These are phyloP conservation scores for Esteya vermicola DNA, from an alignment of 2,329 filamentous ascomycete genomes.

Conservation along the genomic window DNA sequence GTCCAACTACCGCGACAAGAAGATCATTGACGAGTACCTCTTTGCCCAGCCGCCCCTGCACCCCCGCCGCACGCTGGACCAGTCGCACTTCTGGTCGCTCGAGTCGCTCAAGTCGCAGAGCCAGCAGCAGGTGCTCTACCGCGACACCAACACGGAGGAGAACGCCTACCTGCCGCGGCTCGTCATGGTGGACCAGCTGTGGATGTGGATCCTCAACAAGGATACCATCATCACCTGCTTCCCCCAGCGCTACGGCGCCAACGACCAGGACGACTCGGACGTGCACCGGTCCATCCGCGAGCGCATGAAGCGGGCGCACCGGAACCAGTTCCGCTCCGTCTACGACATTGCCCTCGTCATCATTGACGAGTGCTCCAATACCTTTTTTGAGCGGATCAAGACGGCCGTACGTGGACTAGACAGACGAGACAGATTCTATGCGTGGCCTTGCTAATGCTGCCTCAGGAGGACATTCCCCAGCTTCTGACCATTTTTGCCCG, in stretches of 20 bases:
- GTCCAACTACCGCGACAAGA: constrained; percentile 19
- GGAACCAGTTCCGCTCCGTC: constrained; percentile 19
- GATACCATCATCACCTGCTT: constrained; percentile 17
- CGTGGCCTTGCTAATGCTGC: no score
- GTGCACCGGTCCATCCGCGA: constrained; percentile 25
- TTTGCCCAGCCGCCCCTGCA: constrained; percentile 22
- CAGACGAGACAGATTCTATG: no score
- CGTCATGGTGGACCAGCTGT: constrained; percentile 20
- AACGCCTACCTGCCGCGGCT: constrained; percentile 9
- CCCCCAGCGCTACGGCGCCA: constrained; percentile 25
- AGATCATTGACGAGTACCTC: constrained; percentile 19
- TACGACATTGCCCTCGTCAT: constrained; percentile 29
- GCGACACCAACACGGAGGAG: constrained; percentile 15
- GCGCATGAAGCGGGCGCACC: constrained; percentile 12
- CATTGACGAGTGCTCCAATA: constrained; percentile 24
- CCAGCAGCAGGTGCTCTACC: constrained; percentile 26
- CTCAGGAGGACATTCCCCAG: constrained; percentile 14
- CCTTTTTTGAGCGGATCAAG: constrained; percentile 21
- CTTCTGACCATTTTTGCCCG: constrained; percentile 26
- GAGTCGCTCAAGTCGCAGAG: constrained; percentile 24
- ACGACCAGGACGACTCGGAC: constrained; percentile 23
- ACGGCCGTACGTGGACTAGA: not conserved
- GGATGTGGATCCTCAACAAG: constrained; percentile 18
- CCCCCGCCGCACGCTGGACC: constrained; percentile 29
- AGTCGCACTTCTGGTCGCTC: constrained; percentile 27